Conservation (phyloP, 208 protist species). For the Naegleria gruberi region DNA sequence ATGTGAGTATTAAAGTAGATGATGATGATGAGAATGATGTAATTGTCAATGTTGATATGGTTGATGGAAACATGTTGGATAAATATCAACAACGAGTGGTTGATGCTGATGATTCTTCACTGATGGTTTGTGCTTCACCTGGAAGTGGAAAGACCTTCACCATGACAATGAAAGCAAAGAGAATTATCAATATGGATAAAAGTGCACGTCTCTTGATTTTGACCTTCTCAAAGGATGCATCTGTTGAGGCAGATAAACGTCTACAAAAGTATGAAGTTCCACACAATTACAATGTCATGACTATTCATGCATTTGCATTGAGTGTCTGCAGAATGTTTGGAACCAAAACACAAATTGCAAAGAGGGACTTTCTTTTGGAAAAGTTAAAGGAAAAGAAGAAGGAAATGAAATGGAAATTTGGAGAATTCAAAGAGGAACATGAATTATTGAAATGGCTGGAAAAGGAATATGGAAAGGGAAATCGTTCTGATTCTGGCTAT, state of each 20-base stretch:
- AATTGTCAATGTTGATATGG: too few species aligned
- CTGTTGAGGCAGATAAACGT: not conserved
- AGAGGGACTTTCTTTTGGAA: not conserved
- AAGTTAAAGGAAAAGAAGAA: not conserved
- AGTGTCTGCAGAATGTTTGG: not conserved
- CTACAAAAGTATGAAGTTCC: not conserved
- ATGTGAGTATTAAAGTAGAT: too few species aligned
- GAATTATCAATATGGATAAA: not conserved
- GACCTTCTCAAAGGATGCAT: not conserved
- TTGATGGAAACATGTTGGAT: not conserved
- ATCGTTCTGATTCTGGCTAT: not conserved
- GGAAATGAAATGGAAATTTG: not conserved
- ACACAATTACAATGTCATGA: not conserved
- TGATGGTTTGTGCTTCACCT: not conserved
- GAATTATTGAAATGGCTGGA: too few species aligned
- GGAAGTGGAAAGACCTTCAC: not conserved
- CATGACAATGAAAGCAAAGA: not conserved
- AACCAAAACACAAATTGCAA: not conserved
- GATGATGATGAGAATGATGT: too few species aligned
- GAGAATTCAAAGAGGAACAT: not conserved
- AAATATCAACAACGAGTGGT: not conserved
- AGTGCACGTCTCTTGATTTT: not conserved
- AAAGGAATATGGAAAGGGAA: not conserved
- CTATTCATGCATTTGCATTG: not conserved
- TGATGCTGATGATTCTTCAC: not conserved